Conservation (phyloP, 2,329 filamentous ascomycete species). For the Fusarium udum region DNA sequence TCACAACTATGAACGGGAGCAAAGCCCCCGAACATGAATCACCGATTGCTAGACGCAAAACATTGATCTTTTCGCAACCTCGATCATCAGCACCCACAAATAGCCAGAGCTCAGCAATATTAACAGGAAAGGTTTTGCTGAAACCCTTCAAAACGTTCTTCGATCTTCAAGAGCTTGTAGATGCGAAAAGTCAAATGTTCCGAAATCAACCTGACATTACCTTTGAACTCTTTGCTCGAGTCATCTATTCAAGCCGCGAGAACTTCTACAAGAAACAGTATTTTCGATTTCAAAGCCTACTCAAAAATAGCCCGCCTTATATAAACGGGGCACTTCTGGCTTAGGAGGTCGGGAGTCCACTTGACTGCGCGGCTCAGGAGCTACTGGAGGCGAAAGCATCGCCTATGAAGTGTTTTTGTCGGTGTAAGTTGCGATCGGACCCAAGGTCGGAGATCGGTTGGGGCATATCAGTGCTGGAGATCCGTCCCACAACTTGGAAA, state of each 20-base stretch:
- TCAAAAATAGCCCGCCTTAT: conserved; percentile 66
- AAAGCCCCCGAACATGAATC: background rate
- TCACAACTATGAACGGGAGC: background rate
- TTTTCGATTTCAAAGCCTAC: conserved; percentile 72
- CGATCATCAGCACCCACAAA: conserved; percentile 10
- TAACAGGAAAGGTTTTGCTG: conserved; percentile 3
- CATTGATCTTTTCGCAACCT: background rate
- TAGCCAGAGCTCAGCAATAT: background rate
- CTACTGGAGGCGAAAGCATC: conserved; percentile 34
- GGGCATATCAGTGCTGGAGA: conserved; percentile 39
- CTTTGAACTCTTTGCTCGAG: conserved; percentile 72
- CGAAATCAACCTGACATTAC: conserved; percentile 51
- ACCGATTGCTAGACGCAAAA: background rate
- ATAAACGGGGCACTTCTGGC: conserved; percentile 43
- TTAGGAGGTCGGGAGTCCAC: conserved; percentile 42
- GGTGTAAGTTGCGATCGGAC: conserved; percentile 42
- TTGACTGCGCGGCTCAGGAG: conserved; percentile 39
- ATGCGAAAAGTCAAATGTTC: conserved; percentile 51
- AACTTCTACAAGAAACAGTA: conserved; percentile 61
- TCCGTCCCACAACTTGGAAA: conserved; percentile 44
- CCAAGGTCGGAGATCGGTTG: conserved; percentile 36
- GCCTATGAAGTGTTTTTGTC: conserved; percentile 46
- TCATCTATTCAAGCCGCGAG: conserved; percentile 66
- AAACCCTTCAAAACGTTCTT: conserved; percentile 63
- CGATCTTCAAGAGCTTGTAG: conserved; percentile 68